Evolutionary conservation across 345 rosid species (phyloP), one percentile per base, ranked within the genome.

Genomic region (Eucalyptus fibrosa): DNA sequence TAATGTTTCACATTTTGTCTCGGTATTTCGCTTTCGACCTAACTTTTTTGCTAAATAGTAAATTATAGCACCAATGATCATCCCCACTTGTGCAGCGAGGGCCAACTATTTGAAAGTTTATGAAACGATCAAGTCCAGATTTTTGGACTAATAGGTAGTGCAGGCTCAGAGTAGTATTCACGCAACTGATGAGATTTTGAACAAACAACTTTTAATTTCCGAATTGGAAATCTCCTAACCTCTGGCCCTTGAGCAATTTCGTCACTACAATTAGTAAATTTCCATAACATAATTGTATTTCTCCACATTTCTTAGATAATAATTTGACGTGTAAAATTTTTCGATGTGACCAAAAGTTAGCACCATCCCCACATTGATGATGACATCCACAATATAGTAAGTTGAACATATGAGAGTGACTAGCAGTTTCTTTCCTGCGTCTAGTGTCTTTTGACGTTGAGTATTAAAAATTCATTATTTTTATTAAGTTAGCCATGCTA

Each of bases 101-200:
- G n/a, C 15, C 14, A 5, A 21, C 12, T 69, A 69, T 69, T 32
- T 69, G 42, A 69, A 69, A 69, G 13, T 69, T 10, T 69, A 32
- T 18, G 44, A 69, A 18, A 10, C 1, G 6, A 1, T 34, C 40
- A 69, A 69, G 44, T 34, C 24, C 6, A 18, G 4, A 34, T 34
- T 19, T 34, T 69, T 34, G 13, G 26, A 72, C 82, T 34, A 34
- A 37, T 5, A 34, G 13, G 82, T 10, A 34, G 13, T 72, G 14
- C 6, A 9, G 0, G 11, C 44, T 9, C 4, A n/a, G 2, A 37
- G 8, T 2, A 72, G 5, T 21, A 37, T 19, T 5, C 13, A 72
- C 8, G 8, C 7, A 37, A 23, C 7, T 72, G 15, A 72, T 37
- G 1, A 72, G 8, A 37, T 37, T 72, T 19, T 37, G 8, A 72